These are phyloP conservation scores for Colletotrichum theobromicola DNA, from an alignment of 2,329 filamentous ascomycete species.

Conservation along the genomic window DNA sequence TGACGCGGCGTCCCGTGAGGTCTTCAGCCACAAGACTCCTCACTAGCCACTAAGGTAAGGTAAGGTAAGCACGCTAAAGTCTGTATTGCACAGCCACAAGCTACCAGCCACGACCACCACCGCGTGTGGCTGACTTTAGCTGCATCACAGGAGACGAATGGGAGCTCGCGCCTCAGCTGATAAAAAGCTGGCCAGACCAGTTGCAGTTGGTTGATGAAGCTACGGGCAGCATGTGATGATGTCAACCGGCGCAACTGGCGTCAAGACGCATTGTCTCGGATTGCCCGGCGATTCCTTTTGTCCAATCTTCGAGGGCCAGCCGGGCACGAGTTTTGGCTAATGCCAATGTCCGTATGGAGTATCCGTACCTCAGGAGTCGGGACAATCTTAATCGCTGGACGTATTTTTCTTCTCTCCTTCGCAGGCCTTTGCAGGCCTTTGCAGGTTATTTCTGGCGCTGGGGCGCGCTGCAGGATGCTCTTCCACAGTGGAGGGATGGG, in stretches of 20 bases:
- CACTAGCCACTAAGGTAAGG: too few relatives aligned
- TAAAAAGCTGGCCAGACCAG: neutral
- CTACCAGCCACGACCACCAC: neutral
- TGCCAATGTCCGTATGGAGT: neutral
- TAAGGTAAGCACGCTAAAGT: too few relatives aligned
- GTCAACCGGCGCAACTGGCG: slow-evolving; percentile 9
- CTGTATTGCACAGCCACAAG: neutral
- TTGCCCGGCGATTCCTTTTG: neutral
- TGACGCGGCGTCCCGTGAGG: neutral
- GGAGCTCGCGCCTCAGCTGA: neutral
- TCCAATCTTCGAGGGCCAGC: neutral
- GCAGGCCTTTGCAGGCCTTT: too few relatives aligned
- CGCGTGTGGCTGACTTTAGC: neutral
- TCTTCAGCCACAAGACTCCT: neutral
- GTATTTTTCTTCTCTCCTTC: neutral
- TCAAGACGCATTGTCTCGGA: neutral
- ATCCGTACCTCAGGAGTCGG: too few relatives aligned
- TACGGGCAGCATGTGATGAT: slow-evolving; percentile 15
- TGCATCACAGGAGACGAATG: neutral
- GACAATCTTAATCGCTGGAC: neutral
- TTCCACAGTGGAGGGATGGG: neutral
- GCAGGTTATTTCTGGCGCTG: neutral
- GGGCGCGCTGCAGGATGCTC: neutral
- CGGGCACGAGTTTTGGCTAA: neutral
- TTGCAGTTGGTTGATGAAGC: neutral